Evolutionary conservation across 2,329 filamentous ascomycete species (phyloP), one percentile per base, ranked within the genome.

Genomic region (Nannizziopsis arthrosporioides): DNA sequence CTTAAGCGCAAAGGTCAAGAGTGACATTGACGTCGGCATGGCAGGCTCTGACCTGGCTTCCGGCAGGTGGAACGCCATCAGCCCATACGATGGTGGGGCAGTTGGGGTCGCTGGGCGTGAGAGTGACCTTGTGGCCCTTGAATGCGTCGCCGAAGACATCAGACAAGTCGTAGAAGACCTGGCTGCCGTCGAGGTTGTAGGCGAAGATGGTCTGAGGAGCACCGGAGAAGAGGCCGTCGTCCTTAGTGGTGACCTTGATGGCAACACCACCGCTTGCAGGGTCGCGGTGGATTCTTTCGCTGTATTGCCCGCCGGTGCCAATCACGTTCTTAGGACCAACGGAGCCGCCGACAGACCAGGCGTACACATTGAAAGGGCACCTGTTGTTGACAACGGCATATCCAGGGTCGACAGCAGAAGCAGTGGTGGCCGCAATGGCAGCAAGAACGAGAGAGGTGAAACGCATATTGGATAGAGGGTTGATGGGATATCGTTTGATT

Each of bases 141-240:
- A 71, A 71, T 8, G 68, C 59, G 48, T 68, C 63, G 2, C 68
- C 68, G 42, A 66, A 66, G 47, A 71, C 67, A 56, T 67, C 63
- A 4, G 62, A 66, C 48, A 72, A 55, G 45, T 70, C 68, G 48
- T 71, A 71, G 55, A 63, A 68, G 49, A 68, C 56, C 37, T 59
- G 55, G 41, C 54, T 57, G 36, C 60, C 58, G 45, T 64, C 60
- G 44, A 69, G 57, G 30, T 62, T 65, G 55, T 70, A 70, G 35
- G 68, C 65, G 52, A 63, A 69, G 53, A 62, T 64, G 37, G 65
- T 63, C 55, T 70, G 63, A 3, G 65, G 54, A 36, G 59, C 63
- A 27, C 59, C 60, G 22, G 64, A 57, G 51, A 59, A 66, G 39
- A 69, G 51, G 5, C 66, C 67, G 47, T 66, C 57, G 39, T 59